Percentiles rank a stretch among this genome's conserved stretches.
Evolutionary conservation across 495 filamentous ascomycete genomes (phyloP).

Genomic region (Penicillium ochrochloron): DNA sequence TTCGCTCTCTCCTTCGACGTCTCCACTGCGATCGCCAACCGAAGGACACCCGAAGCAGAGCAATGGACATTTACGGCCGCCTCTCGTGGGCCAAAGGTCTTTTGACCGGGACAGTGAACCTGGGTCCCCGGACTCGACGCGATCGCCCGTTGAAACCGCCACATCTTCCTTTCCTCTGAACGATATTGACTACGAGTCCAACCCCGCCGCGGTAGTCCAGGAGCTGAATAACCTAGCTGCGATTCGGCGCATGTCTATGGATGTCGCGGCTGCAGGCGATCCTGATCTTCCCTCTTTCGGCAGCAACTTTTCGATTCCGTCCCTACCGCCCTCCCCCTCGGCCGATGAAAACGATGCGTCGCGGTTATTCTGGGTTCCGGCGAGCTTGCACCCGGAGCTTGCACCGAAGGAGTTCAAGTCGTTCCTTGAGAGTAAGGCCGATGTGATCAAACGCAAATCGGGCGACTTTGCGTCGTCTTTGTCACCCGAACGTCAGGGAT

Average conservation of each 20-base stretch:
- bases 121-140: conserved; percentile 62
- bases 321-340: conserved; percentile 70
- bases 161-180: conserved; percentile 81
- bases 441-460: conserved; percentile 83
- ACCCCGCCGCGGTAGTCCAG: conserved; percentile 89
- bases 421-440: conserved; percentile 90
- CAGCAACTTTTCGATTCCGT: conserved; percentile 63
- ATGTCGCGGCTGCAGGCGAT: conserved; percentile 86
- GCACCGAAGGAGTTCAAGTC: conserved; percentile 96
- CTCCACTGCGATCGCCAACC: conserved; percentile 26
- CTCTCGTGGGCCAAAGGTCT: conserved; percentile 47
- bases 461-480: conserved; percentile 66
- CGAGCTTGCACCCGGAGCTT: conserved; percentile 89
- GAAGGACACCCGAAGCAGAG: conserved; percentile 31
- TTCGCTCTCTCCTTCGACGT: conserved; percentile 42
- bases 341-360: conserved; percentile 87
- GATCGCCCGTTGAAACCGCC: conserved; percentile 67
- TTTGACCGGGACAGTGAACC: conserved; percentile 56
- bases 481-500: conserved; percentile 62
- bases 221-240: conserved; percentile 96
- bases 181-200: conserved; percentile 89
- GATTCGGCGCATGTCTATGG: conserved; percentile 97
- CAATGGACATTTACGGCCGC: conserved; percentile 50
- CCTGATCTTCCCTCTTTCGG: conserved; percentile 90
- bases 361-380: conserved; percentile 93